Percentiles rank a stretch among this genome's conserved stretches.
phyloP scores from a whole-genome alignment of 108 stramenopile species.

The Nitzschia sp. region DNA sequence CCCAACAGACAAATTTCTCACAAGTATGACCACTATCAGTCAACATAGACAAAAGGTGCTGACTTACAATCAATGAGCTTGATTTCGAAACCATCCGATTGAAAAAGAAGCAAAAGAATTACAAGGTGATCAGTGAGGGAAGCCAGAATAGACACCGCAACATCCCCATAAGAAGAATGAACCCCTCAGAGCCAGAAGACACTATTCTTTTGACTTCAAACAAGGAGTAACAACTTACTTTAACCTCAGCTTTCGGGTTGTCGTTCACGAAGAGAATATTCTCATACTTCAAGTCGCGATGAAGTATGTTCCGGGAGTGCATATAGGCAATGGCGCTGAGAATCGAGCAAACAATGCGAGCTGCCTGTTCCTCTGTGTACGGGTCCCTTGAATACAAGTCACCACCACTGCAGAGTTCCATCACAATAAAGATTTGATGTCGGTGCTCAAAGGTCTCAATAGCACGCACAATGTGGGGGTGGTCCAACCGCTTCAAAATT shows the following conservation, averaged over 20 bases:
- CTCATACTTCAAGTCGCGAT: constrained; percentile 83
- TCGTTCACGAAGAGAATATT: constrained; percentile 82
- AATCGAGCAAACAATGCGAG: constrained; percentile 54
- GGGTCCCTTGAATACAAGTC: constrained; percentile 82
- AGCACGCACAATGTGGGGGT: constrained; percentile 88
- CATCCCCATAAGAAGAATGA: no score
- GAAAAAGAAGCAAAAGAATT: no score
- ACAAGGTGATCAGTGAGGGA: no score
- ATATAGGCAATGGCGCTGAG: constrained; percentile 60
- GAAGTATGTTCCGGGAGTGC: constrained; percentile 50
- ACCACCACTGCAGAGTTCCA: constrained; percentile 87
- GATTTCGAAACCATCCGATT: no score
- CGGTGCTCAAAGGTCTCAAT: constrained; percentile 79
- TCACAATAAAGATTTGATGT: constrained; percentile 77
- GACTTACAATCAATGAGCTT: constrained; percentile 65
- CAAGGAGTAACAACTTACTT: no score
- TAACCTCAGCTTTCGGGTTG: constrained; percentile 56
- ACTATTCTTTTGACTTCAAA: no score
- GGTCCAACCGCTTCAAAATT: constrained; percentile 82
- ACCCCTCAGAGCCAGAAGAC: no score
- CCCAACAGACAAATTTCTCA: no score
- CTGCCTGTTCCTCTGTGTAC: constrained; percentile 77
- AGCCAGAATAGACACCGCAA: no score
- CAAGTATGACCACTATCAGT: no score
- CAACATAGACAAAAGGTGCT: no score